These are phyloP conservation scores for Karstenula rhodostoma DNA, from an alignment of 2,329 filamentous ascomycete genomes.

Conservation along the genomic window DNA sequence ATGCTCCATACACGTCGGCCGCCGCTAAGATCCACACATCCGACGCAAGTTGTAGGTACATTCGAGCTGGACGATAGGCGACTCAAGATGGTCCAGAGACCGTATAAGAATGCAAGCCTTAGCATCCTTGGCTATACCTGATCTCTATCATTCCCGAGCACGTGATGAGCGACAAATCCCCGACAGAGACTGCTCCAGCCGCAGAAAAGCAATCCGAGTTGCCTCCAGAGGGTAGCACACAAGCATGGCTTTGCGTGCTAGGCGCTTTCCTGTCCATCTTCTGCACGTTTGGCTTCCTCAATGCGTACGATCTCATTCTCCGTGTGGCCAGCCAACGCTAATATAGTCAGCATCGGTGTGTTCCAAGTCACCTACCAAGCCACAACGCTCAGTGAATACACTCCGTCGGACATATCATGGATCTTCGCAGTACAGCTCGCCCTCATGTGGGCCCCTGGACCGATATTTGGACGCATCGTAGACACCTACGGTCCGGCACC, in stretches of 20 bases:
- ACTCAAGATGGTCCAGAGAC: background rate
- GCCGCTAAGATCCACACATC: background rate
- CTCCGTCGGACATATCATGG: slow-evolving; percentile 49
- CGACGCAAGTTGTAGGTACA: background rate
- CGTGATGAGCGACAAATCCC: background rate
- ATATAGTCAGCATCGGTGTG: slow-evolving; percentile 36
- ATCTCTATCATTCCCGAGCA: background rate
- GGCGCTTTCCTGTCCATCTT: slow-evolving; percentile 18
- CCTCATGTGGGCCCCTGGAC: slow-evolving; percentile 61
- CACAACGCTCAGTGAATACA: slow-evolving; percentile 42
- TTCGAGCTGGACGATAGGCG: background rate
- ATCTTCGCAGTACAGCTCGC: slow-evolving; percentile 49
- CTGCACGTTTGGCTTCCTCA: slow-evolving; percentile 21
- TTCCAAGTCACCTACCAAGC: slow-evolving; percentile 53
- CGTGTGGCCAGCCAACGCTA: background rate
- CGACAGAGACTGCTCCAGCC: background rate
- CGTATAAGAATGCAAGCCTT: background rate
- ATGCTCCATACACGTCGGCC: background rate
- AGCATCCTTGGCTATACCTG: too few species aligned
- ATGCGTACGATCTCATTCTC: slow-evolving; percentile 13
- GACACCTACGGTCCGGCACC: slow-evolving; percentile 67
- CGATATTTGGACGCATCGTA: slow-evolving; percentile 66
- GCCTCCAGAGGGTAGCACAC: slow-evolving; percentile 11
- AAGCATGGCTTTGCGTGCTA: slow-evolving; percentile 18
- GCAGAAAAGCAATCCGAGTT: background rate